Conservation (phyloP, 2,329 filamentous ascomycete species). For the Lecanoromycetidae sp. region DNA sequence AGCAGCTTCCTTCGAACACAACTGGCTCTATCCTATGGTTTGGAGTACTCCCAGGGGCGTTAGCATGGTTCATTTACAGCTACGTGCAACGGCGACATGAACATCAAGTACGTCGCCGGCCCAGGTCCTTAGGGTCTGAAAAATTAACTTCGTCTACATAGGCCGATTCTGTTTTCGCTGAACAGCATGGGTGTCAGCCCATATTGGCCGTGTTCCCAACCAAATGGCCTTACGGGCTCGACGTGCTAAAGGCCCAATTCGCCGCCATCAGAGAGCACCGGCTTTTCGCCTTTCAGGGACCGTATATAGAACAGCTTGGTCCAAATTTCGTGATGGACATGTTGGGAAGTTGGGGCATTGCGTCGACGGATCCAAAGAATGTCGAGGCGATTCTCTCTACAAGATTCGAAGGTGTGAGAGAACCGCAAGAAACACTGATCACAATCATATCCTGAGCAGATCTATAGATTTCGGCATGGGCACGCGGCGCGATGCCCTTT, state of each 20-base stretch:
- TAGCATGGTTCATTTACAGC: neutral
- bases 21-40: neutral
- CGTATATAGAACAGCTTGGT: slow-evolving; percentile 12
- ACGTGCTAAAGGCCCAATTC: slow-evolving; percentile 10
- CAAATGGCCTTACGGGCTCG: slow-evolving; percentile 14
- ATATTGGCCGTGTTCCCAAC: neutral
- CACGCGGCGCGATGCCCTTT: slow-evolving; percentile 18
- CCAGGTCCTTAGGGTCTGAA: too few relatives aligned
- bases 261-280: slow-evolving; percentile 1
- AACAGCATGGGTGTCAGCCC: slow-evolving; percentile 11
- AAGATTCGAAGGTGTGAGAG: slow-evolving; percentile 7
- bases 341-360: slow-evolving; percentile 6
- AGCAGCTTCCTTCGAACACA: too few relatives aligned
- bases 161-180: neutral
- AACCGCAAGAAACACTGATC: neutral
- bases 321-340: slow-evolving; percentile 7
- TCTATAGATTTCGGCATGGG: slow-evolving; percentile 22
- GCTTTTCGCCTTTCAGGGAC: slow-evolving; percentile 12
- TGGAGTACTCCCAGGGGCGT: neutral
- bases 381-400: slow-evolving; percentile 12
- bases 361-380: slow-evolving; percentile 13
- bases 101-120: neutral
- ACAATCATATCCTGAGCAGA: neutral
- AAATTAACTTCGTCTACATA: neutral
- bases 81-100: neutral